phyloP scores from a whole-genome alignment of 306 rosid species.

The Pterocarpus santalinus region DNA sequence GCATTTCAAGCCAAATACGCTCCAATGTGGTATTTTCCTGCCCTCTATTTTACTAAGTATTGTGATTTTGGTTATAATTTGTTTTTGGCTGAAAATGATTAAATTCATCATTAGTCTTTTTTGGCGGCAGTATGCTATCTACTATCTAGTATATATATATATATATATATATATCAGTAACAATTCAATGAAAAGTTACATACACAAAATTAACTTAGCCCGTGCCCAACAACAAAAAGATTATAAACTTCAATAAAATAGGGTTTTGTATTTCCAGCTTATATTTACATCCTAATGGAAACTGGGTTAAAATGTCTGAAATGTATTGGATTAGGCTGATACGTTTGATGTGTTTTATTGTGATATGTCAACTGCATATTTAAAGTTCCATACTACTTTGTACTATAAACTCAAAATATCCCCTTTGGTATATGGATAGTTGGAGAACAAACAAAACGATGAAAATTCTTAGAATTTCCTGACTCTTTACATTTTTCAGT shows the following conservation, averaged over 20 bases:
- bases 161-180: not conserved
- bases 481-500: conserved; percentile 23
- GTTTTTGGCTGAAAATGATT: conserved; percentile 12
- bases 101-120: conserved; percentile 3
- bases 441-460: conserved; percentile 3
- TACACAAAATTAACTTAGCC: not conserved
- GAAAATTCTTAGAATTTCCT: conserved; percentile 8
- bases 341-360: not conserved
- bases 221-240: conserved; percentile 4
- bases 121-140: not conserved
- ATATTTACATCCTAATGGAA: conserved; percentile 19
- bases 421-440: not conserved
- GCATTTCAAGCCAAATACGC: conserved; percentile 70
- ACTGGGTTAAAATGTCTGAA: conserved; percentile 12
- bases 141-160: not conserved
- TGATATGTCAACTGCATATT: conserved; percentile 17
- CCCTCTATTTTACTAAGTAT: conserved; percentile 37
- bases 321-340: conserved; percentile 23
- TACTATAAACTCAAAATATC: not conserved
- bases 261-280: conserved; percentile 26
- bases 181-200: conserved; percentile 24
- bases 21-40: conserved; percentile 71
- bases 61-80: conserved; percentile 33
- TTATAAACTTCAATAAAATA: conserved; percentile 22
- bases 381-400: not conserved